Evolutionary conservation across 805 yeast genomes (phyloP).

Genomic region (Blastobotrys americana): DNA sequence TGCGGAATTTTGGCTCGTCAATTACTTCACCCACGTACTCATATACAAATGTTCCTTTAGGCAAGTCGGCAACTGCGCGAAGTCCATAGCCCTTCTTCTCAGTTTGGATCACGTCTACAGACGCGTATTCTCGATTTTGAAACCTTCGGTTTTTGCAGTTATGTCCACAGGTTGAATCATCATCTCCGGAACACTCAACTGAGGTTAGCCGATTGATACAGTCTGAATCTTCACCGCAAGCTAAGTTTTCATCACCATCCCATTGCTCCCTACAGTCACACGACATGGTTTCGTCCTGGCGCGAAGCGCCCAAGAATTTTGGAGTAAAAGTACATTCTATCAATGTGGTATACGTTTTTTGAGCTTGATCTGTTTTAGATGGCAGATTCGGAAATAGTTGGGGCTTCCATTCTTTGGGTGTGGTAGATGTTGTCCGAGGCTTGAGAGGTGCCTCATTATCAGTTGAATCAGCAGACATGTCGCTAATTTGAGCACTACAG

Average conservation of each 20-base stretch:
- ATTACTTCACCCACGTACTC: conserved; percentile 95
- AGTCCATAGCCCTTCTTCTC: conserved; percentile 86
- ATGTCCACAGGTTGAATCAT: conserved; percentile 60
- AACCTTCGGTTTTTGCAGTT: conserved; percentile 84
- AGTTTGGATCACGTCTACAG: conserved; percentile 75
- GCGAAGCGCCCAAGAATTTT: conserved; percentile 59
- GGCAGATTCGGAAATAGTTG: conserved; percentile 25
- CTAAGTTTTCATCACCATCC: conserved; percentile 41
- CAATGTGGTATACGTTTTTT: conserved; percentile 47
- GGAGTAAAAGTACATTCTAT: conserved; percentile 54
- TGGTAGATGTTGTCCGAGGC: no score
- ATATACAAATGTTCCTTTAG: conserved; percentile 65
- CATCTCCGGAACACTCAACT: conserved; percentile 76
- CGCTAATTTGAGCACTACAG: no score
- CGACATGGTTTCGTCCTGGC: conserved; percentile 76
- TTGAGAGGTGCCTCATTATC: no score
- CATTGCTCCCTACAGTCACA: conserved; percentile 73
- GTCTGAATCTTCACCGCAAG: conserved; percentile 80
- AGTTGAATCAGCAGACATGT: no score
- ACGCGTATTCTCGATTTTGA: conserved; percentile 66
- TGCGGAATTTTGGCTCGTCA: conserved; percentile 66
- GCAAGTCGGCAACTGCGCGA: conserved; percentile 54
- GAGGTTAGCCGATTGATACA: conserved; percentile 90
- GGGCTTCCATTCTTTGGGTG: no score
- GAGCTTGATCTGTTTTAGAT: conserved; percentile 66